Percentiles rank a stretch among this genome's conserved stretches.
These are phyloP conservation scores for Globisporangium rhizosaccharum DNA, from an alignment of 352 stramenopile species.

Conservation along the genomic window DNA sequence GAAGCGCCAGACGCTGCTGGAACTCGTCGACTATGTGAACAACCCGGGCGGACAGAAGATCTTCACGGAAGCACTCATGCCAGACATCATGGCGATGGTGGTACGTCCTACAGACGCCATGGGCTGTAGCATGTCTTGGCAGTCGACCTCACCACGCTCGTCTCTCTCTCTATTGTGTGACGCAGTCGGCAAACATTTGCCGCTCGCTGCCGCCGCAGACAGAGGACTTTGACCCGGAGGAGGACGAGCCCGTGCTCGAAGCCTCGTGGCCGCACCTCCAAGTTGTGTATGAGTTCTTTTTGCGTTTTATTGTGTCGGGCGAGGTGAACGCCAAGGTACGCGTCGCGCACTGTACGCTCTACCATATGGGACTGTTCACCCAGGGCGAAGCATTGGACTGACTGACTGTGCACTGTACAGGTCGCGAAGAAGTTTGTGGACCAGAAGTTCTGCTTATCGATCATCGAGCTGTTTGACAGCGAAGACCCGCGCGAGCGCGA, in stretches of 20 bases:
- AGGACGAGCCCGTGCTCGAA: constrained; percentile 97
- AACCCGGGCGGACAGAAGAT: constrained; percentile 94
- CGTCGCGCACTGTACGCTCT: background rate
- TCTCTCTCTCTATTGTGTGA: background rate
- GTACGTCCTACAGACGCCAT: constrained; percentile 22
- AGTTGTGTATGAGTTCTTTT: constrained; percentile 99
- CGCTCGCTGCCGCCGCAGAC: constrained; percentile 90
- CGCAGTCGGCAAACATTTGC: constrained; percentile 91
- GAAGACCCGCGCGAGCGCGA: constrained; percentile 98
- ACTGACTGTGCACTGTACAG: background rate
- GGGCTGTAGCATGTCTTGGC: too few species aligned
- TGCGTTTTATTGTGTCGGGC: constrained; percentile 96
- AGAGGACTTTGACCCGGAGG: constrained; percentile 98
- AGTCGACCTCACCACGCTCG: background rate
- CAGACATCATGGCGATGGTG: constrained; percentile 92
- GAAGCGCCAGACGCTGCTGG: constrained; percentile 98
- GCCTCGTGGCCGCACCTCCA: constrained; percentile 96
- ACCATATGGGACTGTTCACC: background rate
- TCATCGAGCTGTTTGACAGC: constrained; percentile 93
- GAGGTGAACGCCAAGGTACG: constrained; percentile 95
- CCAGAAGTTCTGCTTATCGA: constrained; percentile 94
- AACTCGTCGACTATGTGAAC: constrained; percentile 99
- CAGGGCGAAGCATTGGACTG: too few species aligned
- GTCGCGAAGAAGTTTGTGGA: constrained; percentile 97
- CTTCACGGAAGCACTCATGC: constrained; percentile 96